Conservation (phyloP, 2,329 filamentous ascomycete species). For the Claviceps sp. region DNA sequence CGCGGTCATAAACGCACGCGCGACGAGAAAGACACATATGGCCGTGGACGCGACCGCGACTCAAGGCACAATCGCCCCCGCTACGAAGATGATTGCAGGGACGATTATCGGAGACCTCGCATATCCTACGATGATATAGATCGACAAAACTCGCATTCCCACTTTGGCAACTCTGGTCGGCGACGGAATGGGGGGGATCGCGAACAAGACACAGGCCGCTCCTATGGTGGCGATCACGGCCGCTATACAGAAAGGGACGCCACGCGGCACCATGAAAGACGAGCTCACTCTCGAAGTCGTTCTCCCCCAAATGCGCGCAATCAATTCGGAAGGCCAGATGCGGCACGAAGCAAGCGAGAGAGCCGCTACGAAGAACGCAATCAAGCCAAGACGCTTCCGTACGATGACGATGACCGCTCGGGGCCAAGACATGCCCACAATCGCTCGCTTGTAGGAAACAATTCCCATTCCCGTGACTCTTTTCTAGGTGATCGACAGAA, state of each 20-base stretch:
- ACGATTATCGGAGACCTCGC: conserved; percentile 33
- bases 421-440: conserved; percentile 39
- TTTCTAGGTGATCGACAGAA: conserved; percentile 52
- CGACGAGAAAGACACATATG: conserved; percentile 46
- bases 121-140: conserved; percentile 45
- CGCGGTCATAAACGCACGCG: conserved; percentile 53
- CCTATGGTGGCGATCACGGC: conserved; percentile 12
- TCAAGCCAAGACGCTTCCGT: conserved; percentile 3
- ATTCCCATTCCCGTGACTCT: conserved; percentile 44
- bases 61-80: conserved; percentile 46
- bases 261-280: conserved; percentile 32
- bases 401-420: conserved; percentile 3
- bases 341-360: conserved; percentile 21
- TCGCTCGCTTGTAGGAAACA: conserved; percentile 45
- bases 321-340: conserved; percentile 22
- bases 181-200: conserved; percentile 28
- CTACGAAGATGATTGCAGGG: conserved; percentile 43
- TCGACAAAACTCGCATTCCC: conserved; percentile 26
- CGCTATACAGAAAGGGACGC: conserved; percentile 22
- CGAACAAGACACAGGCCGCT: conserved; percentile 18
- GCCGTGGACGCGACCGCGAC: conserved; percentile 33
- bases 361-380: conserved; percentile 7
- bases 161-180: conserved; percentile 1
- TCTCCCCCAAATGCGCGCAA: conserved; percentile 34
- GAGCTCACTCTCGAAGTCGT: conserved; percentile 40